Conservation (phyloP, 2,329 filamentous ascomycete species). For the Alternaria tenuissima region DNA sequence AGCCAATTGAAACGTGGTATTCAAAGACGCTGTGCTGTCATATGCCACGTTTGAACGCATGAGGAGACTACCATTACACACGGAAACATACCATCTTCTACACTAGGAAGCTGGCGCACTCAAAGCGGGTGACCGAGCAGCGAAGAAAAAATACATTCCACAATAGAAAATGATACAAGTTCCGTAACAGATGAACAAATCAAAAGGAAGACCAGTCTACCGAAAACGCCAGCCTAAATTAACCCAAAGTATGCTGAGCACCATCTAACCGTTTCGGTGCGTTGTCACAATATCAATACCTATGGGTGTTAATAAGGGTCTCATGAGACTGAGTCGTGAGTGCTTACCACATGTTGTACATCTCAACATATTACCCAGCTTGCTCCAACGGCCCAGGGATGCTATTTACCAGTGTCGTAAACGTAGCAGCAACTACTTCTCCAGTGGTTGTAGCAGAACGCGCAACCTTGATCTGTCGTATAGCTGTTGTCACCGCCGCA, state of each 20-base stretch:
- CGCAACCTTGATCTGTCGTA: not conserved
- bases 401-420: not conserved
- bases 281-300: not conserved
- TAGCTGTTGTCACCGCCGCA: slow-evolving; percentile 5
- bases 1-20: not conserved
- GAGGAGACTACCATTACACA: not conserved
- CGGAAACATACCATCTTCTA: no score
- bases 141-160: not conserved
- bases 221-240: not conserved
- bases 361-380: not conserved
- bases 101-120: not conserved
- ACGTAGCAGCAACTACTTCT: not conserved
- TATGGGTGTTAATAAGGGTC: not conserved
- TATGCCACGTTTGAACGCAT: not conserved
- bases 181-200: not conserved
- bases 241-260: not conserved
- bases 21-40: not conserved
- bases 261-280: not conserved
- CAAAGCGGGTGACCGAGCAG: not conserved
- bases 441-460: slow-evolving; percentile 2
- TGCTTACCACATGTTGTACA: not conserved
- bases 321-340: not conserved
- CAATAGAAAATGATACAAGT: not conserved
- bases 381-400: not conserved
- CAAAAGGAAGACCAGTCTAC: not conserved